Evolutionary conservation across 2,329 filamentous ascomycete genomes (phyloP).

Genomic region (Leptodontidium sp.): DNA sequence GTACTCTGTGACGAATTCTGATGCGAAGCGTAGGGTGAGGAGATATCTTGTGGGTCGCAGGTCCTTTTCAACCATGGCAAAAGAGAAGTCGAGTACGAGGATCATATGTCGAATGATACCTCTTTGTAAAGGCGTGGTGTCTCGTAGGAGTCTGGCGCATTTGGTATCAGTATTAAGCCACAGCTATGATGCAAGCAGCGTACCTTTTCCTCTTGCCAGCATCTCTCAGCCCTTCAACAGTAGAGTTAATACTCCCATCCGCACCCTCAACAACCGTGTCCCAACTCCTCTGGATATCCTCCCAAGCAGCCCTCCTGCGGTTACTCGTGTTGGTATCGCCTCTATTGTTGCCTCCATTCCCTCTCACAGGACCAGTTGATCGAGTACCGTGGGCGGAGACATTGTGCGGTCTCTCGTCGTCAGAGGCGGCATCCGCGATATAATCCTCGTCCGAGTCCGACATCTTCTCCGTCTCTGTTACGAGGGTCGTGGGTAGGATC

Average conservation of each 20-base stretch:
- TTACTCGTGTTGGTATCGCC: constrained; percentile 45
- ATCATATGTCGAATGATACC: constrained; percentile 98
- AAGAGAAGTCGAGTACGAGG: constrained; percentile 88
- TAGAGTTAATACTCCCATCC: constrained; percentile 77
- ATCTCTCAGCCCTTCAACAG: constrained; percentile 77
- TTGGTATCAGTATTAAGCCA: constrained; percentile 8
- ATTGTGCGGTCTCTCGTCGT: constrained; percentile 61
- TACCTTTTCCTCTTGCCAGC: constrained; percentile 81
- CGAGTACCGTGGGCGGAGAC: constrained; percentile 44
- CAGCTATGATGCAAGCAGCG: constrained; percentile 29
- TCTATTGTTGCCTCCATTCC: constrained; percentile 41
- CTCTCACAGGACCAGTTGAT: constrained; percentile 41
- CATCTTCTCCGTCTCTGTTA: constrained; percentile 55
- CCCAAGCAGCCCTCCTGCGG: constrained; percentile 65
- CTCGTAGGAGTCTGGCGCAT: constrained; percentile 74
- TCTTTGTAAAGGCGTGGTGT: constrained; percentile 93
- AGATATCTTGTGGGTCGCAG: constrained; percentile 87
- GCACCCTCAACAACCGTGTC: constrained; percentile 80
- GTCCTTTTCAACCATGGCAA: constrained; percentile 95
- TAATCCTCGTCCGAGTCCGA: constrained; percentile 78
- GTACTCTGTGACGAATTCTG: constrained; percentile 90
- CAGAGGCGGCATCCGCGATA: constrained; percentile 67
- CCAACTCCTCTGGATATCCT: constrained; percentile 72
- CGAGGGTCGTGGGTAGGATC: not conserved
- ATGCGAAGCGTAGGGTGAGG: constrained; percentile 81